A percentile compares a stretch with the other conserved stretches of the same genome.
Evolutionary conservation across 2,329 filamentous ascomycete genomes (phyloP).

Genomic region (Teratosphaeria gauchensis): DNA sequence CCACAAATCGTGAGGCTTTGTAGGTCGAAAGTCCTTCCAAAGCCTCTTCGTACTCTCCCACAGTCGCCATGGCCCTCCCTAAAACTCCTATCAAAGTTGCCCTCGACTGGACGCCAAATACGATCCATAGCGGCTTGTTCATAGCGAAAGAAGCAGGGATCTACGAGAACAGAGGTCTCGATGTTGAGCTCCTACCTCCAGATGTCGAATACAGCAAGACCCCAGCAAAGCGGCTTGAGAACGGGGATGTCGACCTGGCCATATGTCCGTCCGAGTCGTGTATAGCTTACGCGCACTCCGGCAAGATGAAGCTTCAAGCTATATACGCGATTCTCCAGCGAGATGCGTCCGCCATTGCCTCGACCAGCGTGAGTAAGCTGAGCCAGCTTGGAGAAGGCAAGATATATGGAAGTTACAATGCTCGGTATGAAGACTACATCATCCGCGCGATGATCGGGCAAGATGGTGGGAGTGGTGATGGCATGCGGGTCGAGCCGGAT

Average conservation of each 20-base stretch:
- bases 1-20: not conserved
- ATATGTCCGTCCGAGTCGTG: slow-evolving; percentile 25
- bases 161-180: slow-evolving; percentile 15
- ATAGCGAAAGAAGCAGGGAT: slow-evolving; percentile 15
- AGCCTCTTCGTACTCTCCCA: not conserved
- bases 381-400: slow-evolving; percentile 17
- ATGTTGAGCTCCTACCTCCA: slow-evolving; percentile 21
- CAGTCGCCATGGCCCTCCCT: slow-evolving; percentile 5
- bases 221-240: slow-evolving; percentile 20
- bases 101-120: slow-evolving; percentile 27
- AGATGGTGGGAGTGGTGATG: slow-evolving; percentile 17
- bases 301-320: slow-evolving; percentile 21
- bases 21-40: not conserved
- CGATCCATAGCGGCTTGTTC: slow-evolving; percentile 24
- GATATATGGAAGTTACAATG: slow-evolving; percentile 24
- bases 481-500: slow-evolving; percentile 15
- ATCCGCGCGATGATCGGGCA: slow-evolving; percentile 18
- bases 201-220: slow-evolving; percentile 20
- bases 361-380: slow-evolving; percentile 16
- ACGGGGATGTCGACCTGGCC: slow-evolving; percentile 21
- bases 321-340: slow-evolving; percentile 26
- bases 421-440: slow-evolving; percentile 24
- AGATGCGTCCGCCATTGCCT: slow-evolving; percentile 23
- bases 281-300: slow-evolving; percentile 23
- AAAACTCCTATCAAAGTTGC: slow-evolving; percentile 18